Conservation (phyloP, 2,329 filamentous ascomycete genomes). For the Beauveria varroae region DNA sequence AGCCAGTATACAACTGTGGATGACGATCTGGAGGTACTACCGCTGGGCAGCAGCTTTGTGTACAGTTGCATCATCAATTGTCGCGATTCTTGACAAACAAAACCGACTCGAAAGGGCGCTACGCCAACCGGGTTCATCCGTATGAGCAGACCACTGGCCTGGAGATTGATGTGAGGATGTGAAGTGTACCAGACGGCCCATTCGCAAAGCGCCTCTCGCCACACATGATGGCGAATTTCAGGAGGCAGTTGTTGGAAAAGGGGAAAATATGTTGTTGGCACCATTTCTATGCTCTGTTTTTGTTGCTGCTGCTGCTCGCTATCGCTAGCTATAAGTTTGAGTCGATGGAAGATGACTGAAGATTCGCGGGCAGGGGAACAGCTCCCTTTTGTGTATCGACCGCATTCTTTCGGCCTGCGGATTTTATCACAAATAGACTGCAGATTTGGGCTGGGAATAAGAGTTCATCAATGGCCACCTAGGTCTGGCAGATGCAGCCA, state of each 20-base stretch:
- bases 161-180: conserved; percentile 8
- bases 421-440: background rate
- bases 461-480: background rate
- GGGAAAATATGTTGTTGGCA: background rate
- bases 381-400: background rate
- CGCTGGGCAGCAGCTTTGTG: background rate
- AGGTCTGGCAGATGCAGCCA: background rate
- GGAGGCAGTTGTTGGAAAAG: background rate
- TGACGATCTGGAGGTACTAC: background rate
- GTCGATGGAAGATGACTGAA: background rate
- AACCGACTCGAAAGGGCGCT: conserved; percentile 1
- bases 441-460: background rate
- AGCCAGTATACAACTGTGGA: conserved; percentile 4
- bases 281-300: background rate
- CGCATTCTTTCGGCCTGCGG: background rate
- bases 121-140: conserved; percentile 3
- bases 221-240: conserved; percentile 2
- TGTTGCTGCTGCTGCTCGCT: background rate
- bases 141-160: conserved; percentile 3
- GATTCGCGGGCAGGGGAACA: background rate
- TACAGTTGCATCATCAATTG: background rate
- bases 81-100: conserved; percentile 7
- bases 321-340: background rate
- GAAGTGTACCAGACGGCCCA: conserved; percentile 10
- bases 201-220: conserved; percentile 3